Evolutionary conservation across 2,329 filamentous ascomycete genomes (phyloP).

Genomic region (Trichoderma breve): DNA sequence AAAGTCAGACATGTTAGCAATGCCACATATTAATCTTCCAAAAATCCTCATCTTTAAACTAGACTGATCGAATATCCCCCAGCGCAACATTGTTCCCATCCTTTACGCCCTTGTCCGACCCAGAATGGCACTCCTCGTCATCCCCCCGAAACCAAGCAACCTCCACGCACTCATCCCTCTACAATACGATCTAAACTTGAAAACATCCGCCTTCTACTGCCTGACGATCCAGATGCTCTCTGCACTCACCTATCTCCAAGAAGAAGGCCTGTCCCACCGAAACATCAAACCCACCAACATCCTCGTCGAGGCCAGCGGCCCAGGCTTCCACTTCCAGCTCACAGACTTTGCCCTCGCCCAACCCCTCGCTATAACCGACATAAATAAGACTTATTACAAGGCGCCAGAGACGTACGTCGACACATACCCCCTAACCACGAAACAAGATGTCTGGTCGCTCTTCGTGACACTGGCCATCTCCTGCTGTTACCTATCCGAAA

Average conservation of each 20-base stretch:
- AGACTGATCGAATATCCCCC: background rate
- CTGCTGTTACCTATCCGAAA: background rate
- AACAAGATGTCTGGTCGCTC: conserved; percentile 8
- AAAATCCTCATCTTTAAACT: background rate
- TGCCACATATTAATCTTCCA: background rate
- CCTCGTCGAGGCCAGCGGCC: background rate
- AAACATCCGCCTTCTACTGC: background rate
- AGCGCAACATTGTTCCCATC: background rate
- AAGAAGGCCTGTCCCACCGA: background rate
- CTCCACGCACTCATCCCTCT: background rate
- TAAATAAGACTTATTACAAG: background rate
- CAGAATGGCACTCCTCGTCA: background rate
- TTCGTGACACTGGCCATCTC: background rate
- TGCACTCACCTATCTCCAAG: background rate
- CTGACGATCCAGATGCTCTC: conserved; percentile 5
- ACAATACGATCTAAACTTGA: background rate
- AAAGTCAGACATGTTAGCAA: background rate
- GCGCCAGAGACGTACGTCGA: background rate
- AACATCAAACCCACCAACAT: conserved; percentile 5
- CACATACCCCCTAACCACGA: background rate
- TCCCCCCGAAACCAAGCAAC: background rate
- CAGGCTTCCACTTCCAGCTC: background rate
- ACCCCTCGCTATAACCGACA: background rate
- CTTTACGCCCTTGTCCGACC: background rate
- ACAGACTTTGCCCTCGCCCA: background rate